Conservation (phyloP, 2,329 filamentous ascomycete genomes). For the Colletotrichum siamense region DNA sequence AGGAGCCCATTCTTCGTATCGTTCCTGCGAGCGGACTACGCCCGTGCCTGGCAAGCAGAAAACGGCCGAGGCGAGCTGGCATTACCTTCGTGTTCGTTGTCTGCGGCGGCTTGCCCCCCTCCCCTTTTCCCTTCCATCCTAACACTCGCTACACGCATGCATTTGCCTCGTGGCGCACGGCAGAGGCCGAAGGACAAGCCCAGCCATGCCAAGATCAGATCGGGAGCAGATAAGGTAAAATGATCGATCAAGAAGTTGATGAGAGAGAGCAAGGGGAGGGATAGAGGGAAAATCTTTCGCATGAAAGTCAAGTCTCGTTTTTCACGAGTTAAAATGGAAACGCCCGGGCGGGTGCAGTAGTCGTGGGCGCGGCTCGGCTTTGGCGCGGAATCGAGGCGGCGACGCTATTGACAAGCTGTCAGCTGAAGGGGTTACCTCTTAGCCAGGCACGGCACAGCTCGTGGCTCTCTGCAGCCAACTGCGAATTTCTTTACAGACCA, state of each 20-base stretch:
- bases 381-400: not conserved
- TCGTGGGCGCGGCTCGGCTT: not conserved
- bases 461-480: not conserved
- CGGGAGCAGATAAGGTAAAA: not conserved
- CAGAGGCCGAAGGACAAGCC: conserved; percentile 1
- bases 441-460: not conserved
- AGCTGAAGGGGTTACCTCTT: not conserved
- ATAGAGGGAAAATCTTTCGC: not conserved
- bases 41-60: not conserved
- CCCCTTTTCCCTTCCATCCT: not conserved
- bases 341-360: not conserved
- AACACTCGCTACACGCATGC: not conserved
- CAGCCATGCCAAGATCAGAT: not conserved
- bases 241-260: not conserved
- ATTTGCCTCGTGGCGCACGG: not conserved
- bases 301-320: not conserved
- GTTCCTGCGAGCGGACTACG: not conserved
- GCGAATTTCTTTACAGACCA: not conserved
- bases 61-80: not conserved
- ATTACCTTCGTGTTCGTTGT: not conserved
- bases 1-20: not conserved
- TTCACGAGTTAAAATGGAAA: not conserved
- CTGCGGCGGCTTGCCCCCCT: not conserved
- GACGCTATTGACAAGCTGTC: conserved; percentile 18
- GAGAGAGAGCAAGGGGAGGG: not conserved